These are phyloP conservation scores for Ramalina peruviana DNA, from an alignment of 495 filamentous ascomycete genomes.

Conservation along the genomic window DNA sequence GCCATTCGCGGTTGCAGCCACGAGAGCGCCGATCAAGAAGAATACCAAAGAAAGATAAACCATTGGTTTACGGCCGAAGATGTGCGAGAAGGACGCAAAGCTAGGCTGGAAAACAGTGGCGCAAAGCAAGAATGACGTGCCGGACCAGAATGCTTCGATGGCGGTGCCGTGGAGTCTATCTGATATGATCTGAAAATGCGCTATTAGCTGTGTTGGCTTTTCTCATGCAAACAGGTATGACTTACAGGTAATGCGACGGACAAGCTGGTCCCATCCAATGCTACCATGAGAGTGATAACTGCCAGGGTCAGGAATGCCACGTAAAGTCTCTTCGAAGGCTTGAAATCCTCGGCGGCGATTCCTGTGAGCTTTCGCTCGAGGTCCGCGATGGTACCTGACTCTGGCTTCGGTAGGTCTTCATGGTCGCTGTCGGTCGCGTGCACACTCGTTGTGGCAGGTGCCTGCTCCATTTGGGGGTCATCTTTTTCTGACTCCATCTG, in stretches of 20 bases:
- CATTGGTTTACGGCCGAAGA: slow-evolving; percentile 24
- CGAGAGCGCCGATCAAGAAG: slow-evolving; percentile 17
- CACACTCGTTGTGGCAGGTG: too few relatives aligned
- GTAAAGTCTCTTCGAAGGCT: slow-evolving; percentile 13
- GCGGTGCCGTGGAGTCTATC: slow-evolving; percentile 34
- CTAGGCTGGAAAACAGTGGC: slow-evolving; percentile 39
- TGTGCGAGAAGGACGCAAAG: slow-evolving; percentile 25
- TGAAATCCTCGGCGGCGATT: slow-evolving; percentile 11
- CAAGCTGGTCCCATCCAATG: slow-evolving; percentile 61
- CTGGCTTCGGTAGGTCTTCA: too few relatives aligned
- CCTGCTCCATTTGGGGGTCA: too few relatives aligned
- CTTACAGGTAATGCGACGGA: slow-evolving; percentile 56
- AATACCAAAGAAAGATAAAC: slow-evolving; percentile 22
- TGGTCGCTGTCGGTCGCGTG: too few relatives aligned
- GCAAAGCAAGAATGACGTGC: slow-evolving; percentile 38
- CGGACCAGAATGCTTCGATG: slow-evolving; percentile 46
- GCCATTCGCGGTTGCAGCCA: slow-evolving; percentile 32
- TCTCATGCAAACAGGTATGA: not conserved
- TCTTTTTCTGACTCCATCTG: too few relatives aligned
- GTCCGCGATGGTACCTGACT: not conserved
- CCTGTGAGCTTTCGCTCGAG: slow-evolving; percentile 1
- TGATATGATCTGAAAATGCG: slow-evolving; percentile 22
- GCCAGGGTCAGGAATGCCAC: slow-evolving; percentile 38
- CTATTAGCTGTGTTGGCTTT: not conserved
- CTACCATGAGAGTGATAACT: slow-evolving; percentile 50